Conservation (phyloP, 2,329 filamentous ascomycete species). For the Pyrenochaeta sp. region DNA sequence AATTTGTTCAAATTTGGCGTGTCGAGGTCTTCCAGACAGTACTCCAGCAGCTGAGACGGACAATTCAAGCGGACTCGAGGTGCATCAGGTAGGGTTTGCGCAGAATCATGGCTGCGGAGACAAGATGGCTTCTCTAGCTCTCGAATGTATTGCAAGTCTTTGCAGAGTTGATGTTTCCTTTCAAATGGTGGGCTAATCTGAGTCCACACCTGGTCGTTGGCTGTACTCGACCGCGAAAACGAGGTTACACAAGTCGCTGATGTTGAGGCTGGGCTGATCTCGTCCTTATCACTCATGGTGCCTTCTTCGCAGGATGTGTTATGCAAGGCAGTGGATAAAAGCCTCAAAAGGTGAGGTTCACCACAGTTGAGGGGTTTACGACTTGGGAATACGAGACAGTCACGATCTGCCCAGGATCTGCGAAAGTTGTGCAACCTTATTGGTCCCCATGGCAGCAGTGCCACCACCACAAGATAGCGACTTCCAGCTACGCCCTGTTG, state of each 20-base stretch:
- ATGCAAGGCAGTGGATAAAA: background rate
- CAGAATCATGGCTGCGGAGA: slow-evolving; percentile 11
- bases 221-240: slow-evolving; percentile 15
- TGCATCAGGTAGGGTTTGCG: slow-evolving; percentile 26
- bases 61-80: slow-evolving; percentile 18
- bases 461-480: background rate
- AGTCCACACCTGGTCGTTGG: slow-evolving; percentile 5
- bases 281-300: slow-evolving; percentile 14
- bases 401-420: slow-evolving; percentile 4
- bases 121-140: slow-evolving; percentile 10
- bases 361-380: slow-evolving; percentile 3
- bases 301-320: slow-evolving; percentile 3
- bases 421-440: slow-evolving; percentile 10
- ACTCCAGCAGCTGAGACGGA: slow-evolving; percentile 9
- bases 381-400: slow-evolving; percentile 1
- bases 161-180: slow-evolving; percentile 18
- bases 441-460: slow-evolving; percentile 4
- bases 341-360: background rate
- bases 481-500: background rate
- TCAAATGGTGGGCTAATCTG: slow-evolving; percentile 14
- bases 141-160: slow-evolving; percentile 15
- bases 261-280: slow-evolving; percentile 14
- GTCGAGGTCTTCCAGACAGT: slow-evolving; percentile 26
- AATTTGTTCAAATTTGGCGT: slow-evolving; percentile 22
- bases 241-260: slow-evolving; percentile 12